Conservation (phyloP, 371 early-diverging fungal genomes). For the Mucor ambiguus region DNA sequence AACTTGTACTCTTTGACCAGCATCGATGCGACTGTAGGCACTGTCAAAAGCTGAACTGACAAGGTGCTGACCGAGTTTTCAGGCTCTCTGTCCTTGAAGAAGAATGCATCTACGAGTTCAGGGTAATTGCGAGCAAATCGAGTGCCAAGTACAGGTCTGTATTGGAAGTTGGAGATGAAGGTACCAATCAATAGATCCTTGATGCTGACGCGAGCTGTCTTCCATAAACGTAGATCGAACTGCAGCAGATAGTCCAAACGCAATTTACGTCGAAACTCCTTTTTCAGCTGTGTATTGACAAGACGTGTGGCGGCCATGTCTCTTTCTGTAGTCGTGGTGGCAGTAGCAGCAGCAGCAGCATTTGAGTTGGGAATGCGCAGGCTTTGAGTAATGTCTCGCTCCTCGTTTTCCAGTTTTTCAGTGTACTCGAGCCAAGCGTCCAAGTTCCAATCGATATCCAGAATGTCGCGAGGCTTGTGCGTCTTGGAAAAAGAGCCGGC, state of each 20-base stretch:
- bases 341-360: background rate
- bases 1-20: conserved; percentile 81
- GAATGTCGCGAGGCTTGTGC: conserved; percentile 33
- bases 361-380: conserved; percentile 25
- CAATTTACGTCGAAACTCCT: conserved; percentile 51
- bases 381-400: conserved; percentile 26
- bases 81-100: conserved; percentile 85
- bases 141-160: conserved; percentile 66
- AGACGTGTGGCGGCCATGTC: conserved; percentile 10
- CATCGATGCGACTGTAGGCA: conserved; percentile 85
- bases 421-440: conserved; percentile 37
- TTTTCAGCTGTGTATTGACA: conserved; percentile 23
- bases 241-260: conserved; percentile 84
- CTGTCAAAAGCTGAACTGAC: conserved; percentile 94
- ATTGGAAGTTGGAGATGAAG: conserved; percentile 76
- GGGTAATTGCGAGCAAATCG: conserved; percentile 86
- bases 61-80: conserved; percentile 86
- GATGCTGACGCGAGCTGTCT: conserved; percentile 75
- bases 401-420: conserved; percentile 34
- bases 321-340: background rate
- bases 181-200: conserved; percentile 88
- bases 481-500: conserved; percentile 8
- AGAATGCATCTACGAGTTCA: conserved; percentile 72
- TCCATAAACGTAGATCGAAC: conserved; percentile 90
- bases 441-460: conserved; percentile 40